Evolutionary conservation across 2,329 filamentous ascomycete genomes (phyloP).

Genomic region (Aspergillus felis): DNA sequence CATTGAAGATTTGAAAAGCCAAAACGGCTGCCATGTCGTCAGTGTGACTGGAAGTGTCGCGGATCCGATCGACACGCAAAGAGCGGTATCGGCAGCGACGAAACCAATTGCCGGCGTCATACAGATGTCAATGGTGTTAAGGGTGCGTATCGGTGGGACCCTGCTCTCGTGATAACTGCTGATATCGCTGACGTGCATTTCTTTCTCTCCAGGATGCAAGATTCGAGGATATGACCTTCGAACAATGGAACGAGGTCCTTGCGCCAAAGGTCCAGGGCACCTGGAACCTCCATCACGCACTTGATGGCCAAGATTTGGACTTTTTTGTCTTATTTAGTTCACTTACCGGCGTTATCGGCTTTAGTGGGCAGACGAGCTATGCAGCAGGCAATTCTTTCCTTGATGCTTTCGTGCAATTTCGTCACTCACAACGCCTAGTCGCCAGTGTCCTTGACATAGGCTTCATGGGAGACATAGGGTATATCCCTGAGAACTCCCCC

Average conservation of each 20-base stretch:
- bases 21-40: background rate
- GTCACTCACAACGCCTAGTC: background rate
- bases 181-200: no score
- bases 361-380: background rate
- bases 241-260: background rate
- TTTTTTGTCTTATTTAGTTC: background rate
- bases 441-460: background rate
- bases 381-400: background rate
- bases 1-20: constrained; percentile 3
- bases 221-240: background rate
- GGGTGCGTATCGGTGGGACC: background rate
- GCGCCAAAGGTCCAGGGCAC: background rate
- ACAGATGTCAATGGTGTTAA: constrained; percentile 18
- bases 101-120: constrained; percentile 15
- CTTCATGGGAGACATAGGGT: background rate
- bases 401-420: background rate
- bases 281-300: background rate
- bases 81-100: background rate
- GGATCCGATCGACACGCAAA: constrained; percentile 4
- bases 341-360: background rate
- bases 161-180: no score
- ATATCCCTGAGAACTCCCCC: no score
- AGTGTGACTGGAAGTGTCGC: constrained; percentile 7
- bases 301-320: background rate
- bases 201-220: no score